Percentiles rank a stretch among this genome's conserved stretches.
These are phyloP conservation scores for Penicillium canariense DNA, from an alignment of 495 filamentous ascomycete genomes.

Conservation along the genomic window DNA sequence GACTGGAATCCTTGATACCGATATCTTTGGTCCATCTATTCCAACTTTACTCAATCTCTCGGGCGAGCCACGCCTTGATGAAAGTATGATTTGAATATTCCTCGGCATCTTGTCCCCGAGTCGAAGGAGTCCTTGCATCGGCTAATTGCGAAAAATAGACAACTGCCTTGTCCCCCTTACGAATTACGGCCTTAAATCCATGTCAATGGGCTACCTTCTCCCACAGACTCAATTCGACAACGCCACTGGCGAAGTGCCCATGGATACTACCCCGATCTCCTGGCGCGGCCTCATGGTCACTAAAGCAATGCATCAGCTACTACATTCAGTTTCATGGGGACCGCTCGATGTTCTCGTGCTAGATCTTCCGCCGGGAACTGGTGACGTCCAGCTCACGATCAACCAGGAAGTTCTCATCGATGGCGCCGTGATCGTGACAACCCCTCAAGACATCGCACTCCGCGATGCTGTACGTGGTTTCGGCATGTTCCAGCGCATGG, in stretches of 20 bases:
- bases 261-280: constrained; percentile 75
- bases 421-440: constrained; percentile 87
- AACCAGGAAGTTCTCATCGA: constrained; percentile 86
- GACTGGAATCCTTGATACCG: constrained; percentile 86
- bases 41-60: constrained; percentile 83
- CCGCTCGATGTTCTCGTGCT: constrained; percentile 80
- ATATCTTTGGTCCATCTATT: constrained; percentile 95
- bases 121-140: neutral
- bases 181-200: constrained; percentile 95
- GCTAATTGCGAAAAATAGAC: constrained; percentile 41
- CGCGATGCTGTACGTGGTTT: constrained; percentile 87
- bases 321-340: constrained; percentile 92
- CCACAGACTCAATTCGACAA: constrained; percentile 33
- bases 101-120: neutral
- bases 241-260: constrained; percentile 32
- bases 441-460: constrained; percentile 86
- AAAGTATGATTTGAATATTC: constrained; percentile 41
- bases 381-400: constrained; percentile 90
- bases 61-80: constrained; percentile 65
- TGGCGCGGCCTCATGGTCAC: constrained; percentile 98
- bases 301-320: constrained; percentile 92
- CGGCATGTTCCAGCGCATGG: constrained; percentile 83
- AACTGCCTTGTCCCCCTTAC: constrained; percentile 83
- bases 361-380: constrained; percentile 91
- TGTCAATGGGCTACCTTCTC: constrained; percentile 97